phyloP scores from a whole-genome alignment of 202 grass and related monocot species.

The Cymbopogon flexuosus region DNA sequence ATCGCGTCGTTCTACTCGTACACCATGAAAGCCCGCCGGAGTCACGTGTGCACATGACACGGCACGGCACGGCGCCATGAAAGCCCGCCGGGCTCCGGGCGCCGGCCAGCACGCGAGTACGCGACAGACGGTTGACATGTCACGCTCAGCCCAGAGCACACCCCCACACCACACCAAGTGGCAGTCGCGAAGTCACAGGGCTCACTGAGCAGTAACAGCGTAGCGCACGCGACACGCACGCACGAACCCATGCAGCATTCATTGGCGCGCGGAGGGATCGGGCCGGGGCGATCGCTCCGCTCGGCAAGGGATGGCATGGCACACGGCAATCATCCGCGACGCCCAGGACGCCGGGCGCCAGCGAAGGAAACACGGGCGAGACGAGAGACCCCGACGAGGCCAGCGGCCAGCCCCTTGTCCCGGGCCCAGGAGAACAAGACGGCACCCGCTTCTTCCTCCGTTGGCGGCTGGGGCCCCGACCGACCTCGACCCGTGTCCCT shows the following conservation, averaged over 20 bases:
- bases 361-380: not conserved
- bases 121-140: conserved; percentile 25
- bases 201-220: not conserved
- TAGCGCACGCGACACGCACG: not conserved
- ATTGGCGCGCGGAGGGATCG: not conserved
- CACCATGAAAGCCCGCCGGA: not conserved
- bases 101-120: not conserved
- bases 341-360: not conserved
- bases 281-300: not conserved
- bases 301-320: not conserved
- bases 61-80: not conserved
- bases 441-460: not conserved
- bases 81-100: not conserved
- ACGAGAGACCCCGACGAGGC: not conserved
- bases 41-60: conserved; percentile 13
- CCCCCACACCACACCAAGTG: not conserved
- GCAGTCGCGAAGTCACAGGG: not conserved
- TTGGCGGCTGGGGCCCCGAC: not conserved
- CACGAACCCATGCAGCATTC: not conserved
- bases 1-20: not conserved
- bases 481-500: not conserved
- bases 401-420: too few species aligned
- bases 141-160: not conserved
- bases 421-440: not conserved
- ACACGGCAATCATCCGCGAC: not conserved